phyloP scores from a whole-genome alignment of 768 basidiomycete genomes.

The Pulveroboletus sp. region DNA sequence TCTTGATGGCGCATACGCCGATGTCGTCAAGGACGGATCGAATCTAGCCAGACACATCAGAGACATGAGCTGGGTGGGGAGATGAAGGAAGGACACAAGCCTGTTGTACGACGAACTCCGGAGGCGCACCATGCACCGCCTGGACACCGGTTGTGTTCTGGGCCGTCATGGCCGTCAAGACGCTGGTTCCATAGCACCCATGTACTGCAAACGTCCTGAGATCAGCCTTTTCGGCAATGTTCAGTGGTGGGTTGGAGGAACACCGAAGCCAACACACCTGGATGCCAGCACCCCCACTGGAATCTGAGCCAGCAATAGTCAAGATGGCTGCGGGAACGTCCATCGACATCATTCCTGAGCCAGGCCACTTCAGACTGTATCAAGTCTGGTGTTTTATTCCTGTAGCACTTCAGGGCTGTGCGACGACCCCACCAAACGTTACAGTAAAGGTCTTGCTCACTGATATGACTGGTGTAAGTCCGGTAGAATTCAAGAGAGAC shows the following conservation, averaged over 20 bases:
- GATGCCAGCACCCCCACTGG: conserved; percentile 85
- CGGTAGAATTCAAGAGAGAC: too few species aligned
- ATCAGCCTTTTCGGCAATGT: conserved; percentile 57
- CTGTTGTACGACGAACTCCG: conserved; percentile 72
- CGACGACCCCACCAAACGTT: too few species aligned
- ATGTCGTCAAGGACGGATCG: conserved; percentile 68
- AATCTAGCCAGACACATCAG: conserved; percentile 43
- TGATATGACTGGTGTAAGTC: too few species aligned
- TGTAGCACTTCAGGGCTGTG: too few species aligned
- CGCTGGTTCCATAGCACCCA: conserved; percentile 75
- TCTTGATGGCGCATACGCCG: conserved; percentile 70
- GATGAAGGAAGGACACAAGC: conserved; percentile 33
- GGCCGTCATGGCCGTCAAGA: conserved; percentile 80
- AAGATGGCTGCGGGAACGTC: conserved; percentile 38
- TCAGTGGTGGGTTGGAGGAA: not conserved
- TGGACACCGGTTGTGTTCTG: conserved; percentile 88
- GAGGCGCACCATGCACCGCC: conserved; percentile 60
- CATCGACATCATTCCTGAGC: conserved; percentile 3
- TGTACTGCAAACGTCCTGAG: conserved; percentile 79
- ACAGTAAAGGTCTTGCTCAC: too few species aligned
- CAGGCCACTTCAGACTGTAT: too few species aligned
- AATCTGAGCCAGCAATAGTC: conserved; percentile 79
- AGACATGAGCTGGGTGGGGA: not conserved
- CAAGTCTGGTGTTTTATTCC: too few species aligned
- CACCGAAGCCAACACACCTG: conserved; percentile 46